Evolutionary conservation across 2,329 filamentous ascomycete genomes (phyloP), one percentile per base, ranked within the genome.

Genomic region (Diplodia mutila): DNA sequence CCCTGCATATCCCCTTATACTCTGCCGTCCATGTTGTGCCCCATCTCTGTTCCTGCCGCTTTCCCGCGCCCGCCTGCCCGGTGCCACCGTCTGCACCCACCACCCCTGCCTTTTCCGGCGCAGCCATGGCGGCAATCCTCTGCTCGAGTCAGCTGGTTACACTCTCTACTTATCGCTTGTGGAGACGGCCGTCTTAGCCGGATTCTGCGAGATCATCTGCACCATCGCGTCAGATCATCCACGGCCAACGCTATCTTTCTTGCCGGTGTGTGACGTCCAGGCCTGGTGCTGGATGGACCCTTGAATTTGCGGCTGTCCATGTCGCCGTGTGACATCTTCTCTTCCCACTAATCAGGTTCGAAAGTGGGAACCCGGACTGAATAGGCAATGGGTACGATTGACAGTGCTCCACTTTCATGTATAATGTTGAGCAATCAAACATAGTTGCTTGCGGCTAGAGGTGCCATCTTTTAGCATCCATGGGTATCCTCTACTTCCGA

Each of bases 401-500:
- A 34, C 32, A 11, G 11, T 34, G 9, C 32, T 34, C 32, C 32
- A 34, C 32, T 34, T 34, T 12, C 32, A 8, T 9, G 7, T 34
- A 12, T 12, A 11, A 29, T n/a, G 29, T 29, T 29, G 7, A 29
- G 29, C 29, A 7, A 4, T 29, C 29, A 3, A 29, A 29, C 29
- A 29, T 29, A 7, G 29, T 12, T 34, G 32, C 32, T 34, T 34
- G 32, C n/a, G 11, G 29, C 29, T 29, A 29, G 29, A 29, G 5
- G 8, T 29, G 29, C 29, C 29, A 34, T 8, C 32, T 12, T 16
- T 21, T 16, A 48, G n/a, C 42, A 21, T 12, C 21, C 21, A 27
- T 14, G 49, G 29, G 53, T 34, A 34, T 46, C 23, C 32, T 37
- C 49, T 65, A 88, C 76, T 88, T 89, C 75, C 87, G 80, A 61